Percentiles rank a stretch among this genome's conserved stretches.
Evolutionary conservation across 139 green algal genomes (phyloP).

Genomic region (Protoeuglena noctilucae): DNA sequence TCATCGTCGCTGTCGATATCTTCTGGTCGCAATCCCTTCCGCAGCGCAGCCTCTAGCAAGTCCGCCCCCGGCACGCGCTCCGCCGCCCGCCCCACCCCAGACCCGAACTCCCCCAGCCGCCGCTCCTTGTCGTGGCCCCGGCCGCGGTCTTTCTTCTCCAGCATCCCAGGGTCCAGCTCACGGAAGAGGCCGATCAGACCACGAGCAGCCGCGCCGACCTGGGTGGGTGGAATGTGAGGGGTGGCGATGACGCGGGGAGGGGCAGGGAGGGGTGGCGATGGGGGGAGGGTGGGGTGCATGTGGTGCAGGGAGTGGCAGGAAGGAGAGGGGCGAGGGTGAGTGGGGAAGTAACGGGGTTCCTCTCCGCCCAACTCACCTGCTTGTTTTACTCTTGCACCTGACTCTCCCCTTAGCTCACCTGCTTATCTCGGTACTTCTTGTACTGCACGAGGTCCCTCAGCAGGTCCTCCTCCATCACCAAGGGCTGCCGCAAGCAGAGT

Average conservation of each 20-base stretch:
- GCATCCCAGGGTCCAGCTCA: slow-evolving; percentile 72
- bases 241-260: too few relatives aligned
- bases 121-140: neutral
- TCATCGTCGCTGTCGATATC: slow-evolving; percentile 17
- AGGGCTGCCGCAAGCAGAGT: slow-evolving; percentile 62
- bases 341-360: too few relatives aligned
- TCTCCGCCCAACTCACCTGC: too few relatives aligned
- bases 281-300: too few relatives aligned
- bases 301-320: too few relatives aligned
- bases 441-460: slow-evolving; percentile 60
- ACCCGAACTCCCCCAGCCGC: slow-evolving; percentile 9
- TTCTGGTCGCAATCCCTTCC: slow-evolving; percentile 10
- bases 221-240: too few relatives aligned
- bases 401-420: too few relatives aligned
- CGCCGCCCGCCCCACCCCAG: slow-evolving; percentile 7
- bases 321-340: too few relatives aligned
- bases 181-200: slow-evolving; percentile 71
- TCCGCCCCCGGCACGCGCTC: slow-evolving; percentile 62
- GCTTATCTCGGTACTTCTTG: slow-evolving; percentile 75
- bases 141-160: slow-evolving; percentile 76
- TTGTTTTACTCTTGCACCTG: too few relatives aligned
- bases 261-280: too few relatives aligned
- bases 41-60: slow-evolving; percentile 52
- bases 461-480: slow-evolving; percentile 78
- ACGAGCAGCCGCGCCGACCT: slow-evolving; percentile 49